Evolutionary conservation across 345 rosid species (phyloP).

Genomic region (Excoecaria agallocha): DNA sequence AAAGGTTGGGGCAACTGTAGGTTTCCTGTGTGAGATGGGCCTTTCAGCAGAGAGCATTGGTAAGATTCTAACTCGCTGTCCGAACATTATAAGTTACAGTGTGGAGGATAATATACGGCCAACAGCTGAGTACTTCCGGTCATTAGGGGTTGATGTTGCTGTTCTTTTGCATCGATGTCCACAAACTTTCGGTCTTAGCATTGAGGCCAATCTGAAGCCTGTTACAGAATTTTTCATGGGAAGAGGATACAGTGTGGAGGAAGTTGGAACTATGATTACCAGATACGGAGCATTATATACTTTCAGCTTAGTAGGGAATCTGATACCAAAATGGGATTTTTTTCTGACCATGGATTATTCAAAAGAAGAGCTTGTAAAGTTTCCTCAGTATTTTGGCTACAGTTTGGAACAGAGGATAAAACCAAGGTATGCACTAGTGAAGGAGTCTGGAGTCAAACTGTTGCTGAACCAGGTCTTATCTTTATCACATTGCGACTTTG

Average conservation of each 20-base stretch:
- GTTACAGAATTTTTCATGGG: constrained; percentile 68
- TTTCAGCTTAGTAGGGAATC: constrained; percentile 68
- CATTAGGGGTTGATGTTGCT: constrained; percentile 61
- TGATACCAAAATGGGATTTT: constrained; percentile 88
- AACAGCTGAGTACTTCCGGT: constrained; percentile 61
- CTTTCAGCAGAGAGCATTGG: constrained; percentile 61
- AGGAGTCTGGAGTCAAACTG: constrained; percentile 57
- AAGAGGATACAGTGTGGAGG: constrained; percentile 57
- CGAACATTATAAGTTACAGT: constrained; percentile 70
- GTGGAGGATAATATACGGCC: constrained; percentile 82
- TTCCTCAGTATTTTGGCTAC: constrained; percentile 89
- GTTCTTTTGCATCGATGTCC: constrained; percentile 70
- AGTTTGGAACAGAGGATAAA: constrained; percentile 80
- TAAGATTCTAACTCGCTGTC: constrained; percentile 67
- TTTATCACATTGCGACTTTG: constrained; percentile 50
- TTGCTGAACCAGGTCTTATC: constrained; percentile 75
- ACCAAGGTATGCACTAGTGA: constrained; percentile 68
- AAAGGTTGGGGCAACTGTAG: constrained; percentile 54
- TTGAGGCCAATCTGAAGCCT: constrained; percentile 77
- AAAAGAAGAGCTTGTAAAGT: constrained; percentile 69
- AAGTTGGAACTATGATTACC: constrained; percentile 66
- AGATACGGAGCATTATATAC: constrained; percentile 76
- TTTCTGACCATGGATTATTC: constrained; percentile 83
- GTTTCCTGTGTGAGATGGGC: constrained; percentile 70
- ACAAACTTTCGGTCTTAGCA: constrained; percentile 73